Percentiles rank a stretch among this genome's conserved stretches.
These are phyloP conservation scores for Pythium periplocum DNA, from an alignment of 352 stramenopile species.

Conservation along the genomic window DNA sequence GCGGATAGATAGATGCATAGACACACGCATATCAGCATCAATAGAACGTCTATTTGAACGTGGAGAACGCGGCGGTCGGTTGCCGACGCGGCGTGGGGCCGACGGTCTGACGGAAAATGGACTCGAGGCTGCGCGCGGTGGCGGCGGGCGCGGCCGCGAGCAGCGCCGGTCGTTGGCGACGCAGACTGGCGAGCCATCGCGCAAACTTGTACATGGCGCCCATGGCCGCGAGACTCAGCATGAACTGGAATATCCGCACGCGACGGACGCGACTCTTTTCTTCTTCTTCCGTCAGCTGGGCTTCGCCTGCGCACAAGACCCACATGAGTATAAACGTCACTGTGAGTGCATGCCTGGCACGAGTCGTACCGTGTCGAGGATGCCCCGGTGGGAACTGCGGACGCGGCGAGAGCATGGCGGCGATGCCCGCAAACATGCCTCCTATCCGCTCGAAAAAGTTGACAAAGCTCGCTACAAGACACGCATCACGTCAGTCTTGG, in stretches of 20 bases:
- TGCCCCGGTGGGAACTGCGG: slow-evolving; percentile 63
- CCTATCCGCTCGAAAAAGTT: slow-evolving; percentile 82
- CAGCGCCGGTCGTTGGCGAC: slow-evolving; percentile 26
- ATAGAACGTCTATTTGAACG: slow-evolving; percentile 12
- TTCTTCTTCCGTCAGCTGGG: slow-evolving; percentile 59
- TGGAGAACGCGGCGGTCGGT: slow-evolving; percentile 3
- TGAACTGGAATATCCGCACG: slow-evolving; percentile 78
- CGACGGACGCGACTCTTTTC: slow-evolving; percentile 59
- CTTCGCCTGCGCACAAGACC: slow-evolving; percentile 26
- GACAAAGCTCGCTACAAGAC: slow-evolving; percentile 55
- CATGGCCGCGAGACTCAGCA: slow-evolving; percentile 55
- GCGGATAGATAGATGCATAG: slow-evolving; percentile 21
- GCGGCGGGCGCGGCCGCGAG: slow-evolving; percentile 17
- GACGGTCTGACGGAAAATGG: slow-evolving; percentile 67
- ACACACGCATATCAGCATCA: slow-evolving; percentile 1
- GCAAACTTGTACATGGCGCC: slow-evolving; percentile 51
- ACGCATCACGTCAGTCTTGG: too few species aligned
- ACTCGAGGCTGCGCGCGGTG: slow-evolving; percentile 42
- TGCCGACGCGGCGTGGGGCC: slow-evolving; percentile 3
- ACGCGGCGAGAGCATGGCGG: slow-evolving; percentile 58
- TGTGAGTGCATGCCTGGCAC: too few species aligned
- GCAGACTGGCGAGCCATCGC: slow-evolving; percentile 48
- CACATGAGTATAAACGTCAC: too few species aligned
- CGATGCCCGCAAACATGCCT: slow-evolving; percentile 63
- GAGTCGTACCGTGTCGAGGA: slow-evolving; percentile 49